A percentile compares a stretch with the other conserved stretches of the same genome.
Evolutionary conservation across 2,329 filamentous ascomycete genomes (phyloP).

Genomic region (Penicillium glabrum): DNA sequence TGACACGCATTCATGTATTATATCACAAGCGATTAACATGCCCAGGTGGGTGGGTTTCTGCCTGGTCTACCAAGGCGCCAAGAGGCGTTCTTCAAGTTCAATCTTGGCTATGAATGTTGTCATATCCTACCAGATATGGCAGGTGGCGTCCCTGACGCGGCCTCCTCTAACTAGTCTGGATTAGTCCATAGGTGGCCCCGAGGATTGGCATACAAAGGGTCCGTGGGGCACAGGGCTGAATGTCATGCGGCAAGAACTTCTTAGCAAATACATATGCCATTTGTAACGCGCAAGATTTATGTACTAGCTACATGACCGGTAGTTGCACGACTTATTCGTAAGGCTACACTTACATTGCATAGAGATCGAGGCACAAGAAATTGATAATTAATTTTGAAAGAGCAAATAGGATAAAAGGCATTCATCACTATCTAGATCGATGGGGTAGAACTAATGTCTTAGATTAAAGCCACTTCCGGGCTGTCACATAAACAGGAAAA

Average conservation of each 20-base stretch:
- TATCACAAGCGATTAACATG: neutral
- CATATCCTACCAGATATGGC: neutral
- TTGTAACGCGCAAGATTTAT: neutral
- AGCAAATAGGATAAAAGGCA: neutral
- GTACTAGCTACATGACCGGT: neutral
- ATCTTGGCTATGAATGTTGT: neutral
- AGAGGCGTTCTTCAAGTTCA: neutral
- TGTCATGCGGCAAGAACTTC: neutral
- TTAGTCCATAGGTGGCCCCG: neutral
- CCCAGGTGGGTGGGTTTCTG: neutral
- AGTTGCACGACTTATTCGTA: no score
- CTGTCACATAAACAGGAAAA: neutral
- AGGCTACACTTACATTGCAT: no score
- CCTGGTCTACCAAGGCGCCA: neutral
- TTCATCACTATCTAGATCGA: no score
- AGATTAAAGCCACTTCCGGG: neutral
- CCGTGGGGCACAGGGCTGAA: conserved; percentile 5
- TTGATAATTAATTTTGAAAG: neutral
- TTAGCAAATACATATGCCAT: no score
- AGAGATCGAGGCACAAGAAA: neutral
- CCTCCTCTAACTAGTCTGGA: neutral
- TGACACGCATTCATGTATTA: no score
- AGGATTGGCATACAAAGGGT: neutral
- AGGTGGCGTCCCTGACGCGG: conserved; percentile 1
- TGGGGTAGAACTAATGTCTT: no score